Conservation (phyloP, 768 basidiomycete genomes). For the Mycena pura region DNA sequence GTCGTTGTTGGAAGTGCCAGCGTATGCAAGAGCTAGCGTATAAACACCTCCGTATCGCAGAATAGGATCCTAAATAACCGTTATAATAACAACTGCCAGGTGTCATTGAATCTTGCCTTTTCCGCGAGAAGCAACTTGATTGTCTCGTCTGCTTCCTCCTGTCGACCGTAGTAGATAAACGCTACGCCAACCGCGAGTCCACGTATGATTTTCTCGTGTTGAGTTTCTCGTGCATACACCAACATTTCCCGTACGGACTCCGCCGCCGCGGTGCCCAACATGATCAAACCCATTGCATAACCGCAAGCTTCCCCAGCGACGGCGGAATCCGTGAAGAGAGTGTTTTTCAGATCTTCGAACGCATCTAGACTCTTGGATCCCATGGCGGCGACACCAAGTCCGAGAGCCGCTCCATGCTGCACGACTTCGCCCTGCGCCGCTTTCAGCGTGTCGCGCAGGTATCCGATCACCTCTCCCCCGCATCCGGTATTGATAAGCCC, state of each 20-base stretch:
- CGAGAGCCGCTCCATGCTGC: slow-evolving; percentile 96
- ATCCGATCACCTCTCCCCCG: slow-evolving; percentile 77
- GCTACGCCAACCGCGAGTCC: slow-evolving; percentile 93
- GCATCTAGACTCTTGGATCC: slow-evolving; percentile 88
- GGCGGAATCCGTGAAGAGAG: slow-evolving; percentile 93
- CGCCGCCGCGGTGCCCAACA: slow-evolving; percentile 90
- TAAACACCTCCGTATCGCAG: slow-evolving; percentile 98
- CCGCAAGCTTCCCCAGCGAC: slow-evolving; percentile 96
- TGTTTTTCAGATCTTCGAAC: slow-evolving; percentile 90
- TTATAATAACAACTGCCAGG: not conserved
- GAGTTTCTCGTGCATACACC: slow-evolving; percentile 94
- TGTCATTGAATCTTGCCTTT: slow-evolving; percentile 61
- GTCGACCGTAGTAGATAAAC: slow-evolving; percentile 90
- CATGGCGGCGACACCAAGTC: slow-evolving; percentile 96
- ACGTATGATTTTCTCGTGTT: slow-evolving; percentile 99
- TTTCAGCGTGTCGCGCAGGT: slow-evolving; percentile 82
- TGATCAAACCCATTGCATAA: slow-evolving; percentile 96
- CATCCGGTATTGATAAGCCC: slow-evolving; percentile 95
- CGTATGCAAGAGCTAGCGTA: slow-evolving; percentile 94
- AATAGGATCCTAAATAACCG: slow-evolving; percentile 80
- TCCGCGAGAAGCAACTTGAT: slow-evolving; percentile 81
- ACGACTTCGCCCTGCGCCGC: slow-evolving; percentile 83
- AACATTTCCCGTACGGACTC: slow-evolving; percentile 93
- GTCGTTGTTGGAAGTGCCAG: slow-evolving; percentile 93
- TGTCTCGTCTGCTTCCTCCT: slow-evolving; percentile 90